These are phyloP conservation scores for Helminthosporium solani DNA, from an alignment of 2,329 filamentous ascomycete species.

Conservation along the genomic window DNA sequence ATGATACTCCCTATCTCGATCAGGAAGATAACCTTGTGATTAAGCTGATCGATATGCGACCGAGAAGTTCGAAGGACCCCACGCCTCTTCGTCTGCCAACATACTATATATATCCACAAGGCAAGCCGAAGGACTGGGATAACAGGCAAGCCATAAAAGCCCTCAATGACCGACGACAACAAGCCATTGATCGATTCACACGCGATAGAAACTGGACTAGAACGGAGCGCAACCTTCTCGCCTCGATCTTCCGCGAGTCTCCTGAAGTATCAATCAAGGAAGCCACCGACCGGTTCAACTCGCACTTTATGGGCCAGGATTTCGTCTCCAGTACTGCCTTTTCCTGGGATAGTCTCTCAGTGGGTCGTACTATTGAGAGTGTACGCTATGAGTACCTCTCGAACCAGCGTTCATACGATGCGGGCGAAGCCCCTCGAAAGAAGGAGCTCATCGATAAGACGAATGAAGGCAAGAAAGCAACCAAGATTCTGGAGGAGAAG, in stretches of 20 bases:
- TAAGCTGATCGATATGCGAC: slow-evolving; percentile 33
- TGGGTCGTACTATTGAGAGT: slow-evolving; percentile 30
- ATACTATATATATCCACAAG: slow-evolving; percentile 14
- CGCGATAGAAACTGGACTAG: slow-evolving; percentile 17
- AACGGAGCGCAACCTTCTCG: slow-evolving; percentile 23
- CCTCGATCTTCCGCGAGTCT: slow-evolving; percentile 10
- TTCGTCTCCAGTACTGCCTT: slow-evolving; percentile 11
- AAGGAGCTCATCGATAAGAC: slow-evolving; percentile 3
- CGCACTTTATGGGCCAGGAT: slow-evolving; percentile 17
- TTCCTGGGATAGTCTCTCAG: slow-evolving; percentile 5
- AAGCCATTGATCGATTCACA: slow-evolving; percentile 24
- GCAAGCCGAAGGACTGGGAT: slow-evolving; percentile 28
- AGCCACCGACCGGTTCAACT: slow-evolving; percentile 27
- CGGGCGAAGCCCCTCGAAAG: slow-evolving; percentile 7
- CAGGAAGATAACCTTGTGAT: slow-evolving; percentile 23
- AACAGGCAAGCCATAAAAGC: slow-evolving; percentile 23
- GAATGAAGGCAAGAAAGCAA: neutral
- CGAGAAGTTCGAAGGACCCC: slow-evolving; percentile 10
- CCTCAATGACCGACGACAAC: slow-evolving; percentile 27
- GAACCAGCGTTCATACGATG: slow-evolving; percentile 21
- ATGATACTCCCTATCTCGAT: slow-evolving; percentile 11
- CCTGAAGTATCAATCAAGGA: slow-evolving; percentile 28
- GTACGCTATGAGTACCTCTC: slow-evolving; percentile 26
- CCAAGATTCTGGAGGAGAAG: slow-evolving; percentile 1
- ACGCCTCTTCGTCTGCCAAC: slow-evolving; percentile 18